These are phyloP conservation scores for Triticum dicoccoides DNA, from an alignment of 176 grass and related monocot species.

Conservation along the genomic window DNA sequence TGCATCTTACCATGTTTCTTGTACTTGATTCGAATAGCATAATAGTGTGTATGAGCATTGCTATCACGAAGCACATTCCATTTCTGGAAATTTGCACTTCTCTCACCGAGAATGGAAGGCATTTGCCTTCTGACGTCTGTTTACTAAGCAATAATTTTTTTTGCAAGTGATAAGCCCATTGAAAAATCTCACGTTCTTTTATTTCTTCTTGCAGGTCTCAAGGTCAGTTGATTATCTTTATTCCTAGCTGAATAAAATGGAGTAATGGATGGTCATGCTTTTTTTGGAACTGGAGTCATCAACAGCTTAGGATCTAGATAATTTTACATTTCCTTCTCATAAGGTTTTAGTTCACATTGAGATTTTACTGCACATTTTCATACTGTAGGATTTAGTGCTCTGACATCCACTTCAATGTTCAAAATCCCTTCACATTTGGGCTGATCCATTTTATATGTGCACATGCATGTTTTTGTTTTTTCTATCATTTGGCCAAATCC, in stretches of 20 bases:
- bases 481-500: neutral
- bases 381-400: neutral
- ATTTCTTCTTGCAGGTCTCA: constrained; percentile 70
- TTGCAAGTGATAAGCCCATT: constrained; percentile 1
- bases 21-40: neutral
- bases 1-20: constrained; percentile 16
- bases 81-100: constrained; percentile 17
- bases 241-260: constrained; percentile 34
- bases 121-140: neutral
- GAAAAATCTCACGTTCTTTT: neutral
- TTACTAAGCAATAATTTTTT: constrained; percentile 5
- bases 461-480: neutral
- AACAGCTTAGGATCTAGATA: constrained; percentile 1
- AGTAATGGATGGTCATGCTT: constrained; percentile 39
- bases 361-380: constrained; percentile 14
- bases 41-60: neutral
- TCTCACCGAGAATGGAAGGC: constrained; percentile 2
- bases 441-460: neutral
- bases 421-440: neutral
- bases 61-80: neutral
- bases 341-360: constrained; percentile 8
- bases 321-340: constrained; percentile 20
- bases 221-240: constrained; percentile 59
- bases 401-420: constrained; percentile 18
- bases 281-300: constrained; percentile 11